Conservation (phyloP, 495 filamentous ascomycete species). For the Apiosordaria backusii region DNA sequence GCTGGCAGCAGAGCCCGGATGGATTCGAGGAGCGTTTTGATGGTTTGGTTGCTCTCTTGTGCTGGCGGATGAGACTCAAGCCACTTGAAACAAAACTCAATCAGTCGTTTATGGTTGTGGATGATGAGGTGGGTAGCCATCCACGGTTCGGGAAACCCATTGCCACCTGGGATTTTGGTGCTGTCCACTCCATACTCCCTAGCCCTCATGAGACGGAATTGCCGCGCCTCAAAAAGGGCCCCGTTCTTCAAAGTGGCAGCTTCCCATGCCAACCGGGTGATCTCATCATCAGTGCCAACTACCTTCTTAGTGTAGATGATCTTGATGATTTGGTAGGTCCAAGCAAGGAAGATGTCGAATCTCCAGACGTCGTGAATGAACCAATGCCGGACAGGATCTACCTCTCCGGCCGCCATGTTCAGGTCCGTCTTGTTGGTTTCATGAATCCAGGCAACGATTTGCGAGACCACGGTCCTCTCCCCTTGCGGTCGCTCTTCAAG, state of each 20-base stretch:
- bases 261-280: slow-evolving; percentile 60
- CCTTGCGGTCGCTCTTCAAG: slow-evolving; percentile 41
- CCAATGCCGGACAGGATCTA: slow-evolving; percentile 73
- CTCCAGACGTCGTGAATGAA: slow-evolving; percentile 72
- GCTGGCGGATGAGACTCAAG: slow-evolving; percentile 22
- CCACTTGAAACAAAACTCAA: slow-evolving; percentile 47
- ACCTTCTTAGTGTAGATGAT: slow-evolving; percentile 56
- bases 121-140: slow-evolving; percentile 63
- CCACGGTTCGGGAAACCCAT: slow-evolving; percentile 74
- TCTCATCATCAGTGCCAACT: slow-evolving; percentile 40
- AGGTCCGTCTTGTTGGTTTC: slow-evolving; percentile 65
- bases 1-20: slow-evolving; percentile 39
- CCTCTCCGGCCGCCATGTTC: slow-evolving; percentile 54
- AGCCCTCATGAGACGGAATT: slow-evolving; percentile 66
- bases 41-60: slow-evolving; percentile 7
- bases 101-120: slow-evolving; percentile 52
- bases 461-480: slow-evolving; percentile 56
- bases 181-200: slow-evolving; percentile 65
- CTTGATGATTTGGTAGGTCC: slow-evolving; percentile 69
- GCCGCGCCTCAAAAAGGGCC: slow-evolving; percentile 66
- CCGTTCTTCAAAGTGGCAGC: slow-evolving; percentile 74
- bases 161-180: slow-evolving; percentile 61
- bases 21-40: slow-evolving; percentile 29
- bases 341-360: slow-evolving; percentile 71
- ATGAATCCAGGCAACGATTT: slow-evolving; percentile 66